Conservation (phyloP, 2,329 filamentous ascomycete species). For the Xylaria hypoxylon region DNA sequence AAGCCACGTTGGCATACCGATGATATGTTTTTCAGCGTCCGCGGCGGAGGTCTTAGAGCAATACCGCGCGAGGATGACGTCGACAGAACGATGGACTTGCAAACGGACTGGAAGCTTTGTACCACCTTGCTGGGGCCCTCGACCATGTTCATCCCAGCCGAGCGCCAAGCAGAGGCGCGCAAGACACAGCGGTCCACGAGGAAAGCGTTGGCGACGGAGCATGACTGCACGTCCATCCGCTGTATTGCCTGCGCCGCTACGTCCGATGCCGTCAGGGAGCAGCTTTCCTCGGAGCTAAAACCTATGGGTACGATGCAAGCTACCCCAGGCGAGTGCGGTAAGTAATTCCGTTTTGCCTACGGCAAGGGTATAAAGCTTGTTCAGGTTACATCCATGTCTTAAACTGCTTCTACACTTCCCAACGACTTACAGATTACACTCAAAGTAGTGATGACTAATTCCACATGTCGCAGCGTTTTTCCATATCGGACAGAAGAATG, state of each 20-base stretch:
- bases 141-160: slow-evolving; percentile 57
- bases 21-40: slow-evolving; percentile 57
- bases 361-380: too few relatives aligned
- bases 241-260: slow-evolving; percentile 59
- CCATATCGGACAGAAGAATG: slow-evolving; percentile 54
- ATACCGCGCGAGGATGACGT: slow-evolving; percentile 12
- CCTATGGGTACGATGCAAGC: slow-evolving; percentile 43
- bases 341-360: not conserved
- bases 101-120: slow-evolving; percentile 62
- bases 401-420: not conserved
- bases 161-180: slow-evolving; percentile 51
- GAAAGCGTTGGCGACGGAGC: slow-evolving; percentile 46
- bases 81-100: slow-evolving; percentile 37
- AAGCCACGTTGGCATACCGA: slow-evolving; percentile 62
- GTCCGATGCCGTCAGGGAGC: slow-evolving; percentile 54
- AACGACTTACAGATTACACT: not conserved
- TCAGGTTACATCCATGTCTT: too few relatives aligned
- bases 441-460: not conserved
- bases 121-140: slow-evolving; percentile 59
- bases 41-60: slow-evolving; percentile 37
- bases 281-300: slow-evolving; percentile 50
- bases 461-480: slow-evolving; percentile 52
- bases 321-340: slow-evolving; percentile 49
- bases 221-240: slow-evolving; percentile 57
- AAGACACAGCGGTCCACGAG: slow-evolving; percentile 49